Evolutionary conservation across 2,329 filamentous ascomycete genomes (phyloP).

Genomic region (Madurella fahalii): DNA sequence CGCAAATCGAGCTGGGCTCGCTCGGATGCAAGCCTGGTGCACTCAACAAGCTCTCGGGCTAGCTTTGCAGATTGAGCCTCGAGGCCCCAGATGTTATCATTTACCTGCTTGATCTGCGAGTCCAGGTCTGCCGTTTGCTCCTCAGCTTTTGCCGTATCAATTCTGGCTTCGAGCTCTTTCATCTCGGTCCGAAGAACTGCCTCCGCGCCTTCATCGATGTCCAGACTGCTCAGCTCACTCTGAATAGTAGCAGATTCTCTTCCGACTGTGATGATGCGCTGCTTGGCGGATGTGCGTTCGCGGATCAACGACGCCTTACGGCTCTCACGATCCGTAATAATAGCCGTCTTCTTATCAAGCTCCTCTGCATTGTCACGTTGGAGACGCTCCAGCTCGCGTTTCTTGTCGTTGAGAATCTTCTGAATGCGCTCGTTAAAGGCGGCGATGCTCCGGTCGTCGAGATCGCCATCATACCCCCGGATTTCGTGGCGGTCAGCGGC

Average conservation of each 20-base stretch:
- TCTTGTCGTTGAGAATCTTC: constrained; percentile 73
- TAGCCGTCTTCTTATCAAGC: constrained; percentile 65
- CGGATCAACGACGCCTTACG: constrained; percentile 68
- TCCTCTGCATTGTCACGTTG: constrained; percentile 72
- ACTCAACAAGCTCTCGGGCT: constrained; percentile 76
- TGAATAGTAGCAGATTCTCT: constrained; percentile 64
- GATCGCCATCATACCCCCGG: constrained; percentile 75
- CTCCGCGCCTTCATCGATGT: constrained; percentile 80
- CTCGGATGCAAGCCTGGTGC: constrained; percentile 74
- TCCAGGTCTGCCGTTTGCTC: constrained; percentile 66
- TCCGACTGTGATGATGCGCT: constrained; percentile 70
- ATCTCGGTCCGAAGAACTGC: constrained; percentile 71
- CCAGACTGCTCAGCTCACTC: constrained; percentile 64
- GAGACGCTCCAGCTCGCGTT: constrained; percentile 68
- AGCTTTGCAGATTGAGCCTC: constrained; percentile 71
- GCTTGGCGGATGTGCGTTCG: constrained; percentile 67
- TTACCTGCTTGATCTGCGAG: constrained; percentile 61
- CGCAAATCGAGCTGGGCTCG: constrained; percentile 79
- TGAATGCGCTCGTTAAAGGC: constrained; percentile 75
- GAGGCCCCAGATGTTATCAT: constrained; percentile 60
- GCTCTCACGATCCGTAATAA: constrained; percentile 69
- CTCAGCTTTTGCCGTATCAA: constrained; percentile 60
- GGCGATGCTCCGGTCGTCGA: constrained; percentile 68
- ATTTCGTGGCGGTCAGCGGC: constrained; percentile 74
- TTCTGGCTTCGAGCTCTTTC: constrained; percentile 60